Evolutionary conservation across 345 rosid genomes (phyloP), one percentile per base, ranked within the genome.

Genomic region (Aquilaria malaccensis): DNA sequence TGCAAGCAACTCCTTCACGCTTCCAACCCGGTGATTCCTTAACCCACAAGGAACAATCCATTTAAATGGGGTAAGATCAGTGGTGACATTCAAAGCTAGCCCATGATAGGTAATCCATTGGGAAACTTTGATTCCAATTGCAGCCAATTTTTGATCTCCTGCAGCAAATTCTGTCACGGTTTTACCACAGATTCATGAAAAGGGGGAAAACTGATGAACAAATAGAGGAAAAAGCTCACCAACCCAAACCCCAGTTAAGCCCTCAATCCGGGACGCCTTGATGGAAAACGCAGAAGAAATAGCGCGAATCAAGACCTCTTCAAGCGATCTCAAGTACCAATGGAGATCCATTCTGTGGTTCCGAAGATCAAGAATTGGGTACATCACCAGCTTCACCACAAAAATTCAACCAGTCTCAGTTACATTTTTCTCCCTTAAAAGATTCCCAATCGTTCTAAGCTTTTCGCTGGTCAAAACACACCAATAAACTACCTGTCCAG

Each of bases 311-410:
- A 83, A 75, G 14, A 89, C 83, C 76, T 93, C 96, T 76, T 92
- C 96, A 62, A 87, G 96, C 60, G 81, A 80, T 79, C 98, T 83
- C 62, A 83, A 86, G 80, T 87, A 89, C 97, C 97, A 93, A 78
- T 93, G 88, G 67, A 93, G 91, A 80, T 84, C 96, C 91, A 80
- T 89, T 85, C 84, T 77, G 87, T 85, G 97, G 67, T 93, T 89
- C 64, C 90, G 76, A 29, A 93, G 85, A 72, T 87, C 83, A 74
- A 89, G 70, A 63, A 93, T 82, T 57, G 97, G 97, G 72, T 93
- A 89, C 92, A 87, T 77, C 65, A 87, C 88, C 13, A 93, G 74
- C 98, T 89, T 75, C 78, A 84, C 41, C 54, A 32, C 45, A 74
- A 68, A 32, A 22, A 22, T 22, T 22, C 22, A 22, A 22, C 22